Percentiles rank a stretch among this genome's conserved stretches.
Conservation (phyloP, 1,139 yeast genomes). For the Arxiozyma slooffiae region DNA sequence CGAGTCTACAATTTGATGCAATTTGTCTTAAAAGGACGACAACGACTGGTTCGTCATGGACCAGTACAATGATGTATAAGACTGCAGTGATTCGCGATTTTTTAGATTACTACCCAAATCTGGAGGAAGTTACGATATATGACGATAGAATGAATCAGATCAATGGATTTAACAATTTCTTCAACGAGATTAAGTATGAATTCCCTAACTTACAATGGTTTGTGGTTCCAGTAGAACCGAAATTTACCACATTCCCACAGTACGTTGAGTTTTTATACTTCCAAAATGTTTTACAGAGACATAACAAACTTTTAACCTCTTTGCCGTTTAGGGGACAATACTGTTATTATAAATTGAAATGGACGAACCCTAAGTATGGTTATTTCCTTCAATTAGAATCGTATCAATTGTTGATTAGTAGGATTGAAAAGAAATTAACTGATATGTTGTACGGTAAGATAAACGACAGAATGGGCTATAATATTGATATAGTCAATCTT, state of each 20-base stretch:
- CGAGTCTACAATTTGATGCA: constrained; percentile 31
- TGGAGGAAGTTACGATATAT: constrained; percentile 32
- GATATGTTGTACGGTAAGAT: background rate
- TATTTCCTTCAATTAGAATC: background rate
- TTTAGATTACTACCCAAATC: constrained; percentile 26
- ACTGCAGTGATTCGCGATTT: constrained; percentile 31
- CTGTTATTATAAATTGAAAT: background rate
- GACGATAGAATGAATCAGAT: constrained; percentile 37
- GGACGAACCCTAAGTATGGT: background rate
- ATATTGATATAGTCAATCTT: background rate
- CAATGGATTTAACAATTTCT: constrained; percentile 29
- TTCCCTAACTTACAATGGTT: constrained; percentile 12
- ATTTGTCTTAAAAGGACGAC: constrained; percentile 31
- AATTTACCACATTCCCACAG: background rate
- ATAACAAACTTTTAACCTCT: background rate
- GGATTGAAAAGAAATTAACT: background rate
- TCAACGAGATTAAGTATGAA: constrained; percentile 10
- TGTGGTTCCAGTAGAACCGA: constrained; percentile 17
- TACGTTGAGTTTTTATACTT: background rate
- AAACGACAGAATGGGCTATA: background rate
- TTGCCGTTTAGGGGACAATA: background rate
- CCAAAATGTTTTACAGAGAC: background rate
- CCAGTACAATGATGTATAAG: constrained; percentile 33
- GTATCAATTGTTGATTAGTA: background rate
- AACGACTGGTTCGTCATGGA: background rate